Evolutionary conservation across 2,329 filamentous ascomycete genomes (phyloP), one percentile per base, ranked within the genome.

Genomic region (Blastomyces emzantsi): DNA sequence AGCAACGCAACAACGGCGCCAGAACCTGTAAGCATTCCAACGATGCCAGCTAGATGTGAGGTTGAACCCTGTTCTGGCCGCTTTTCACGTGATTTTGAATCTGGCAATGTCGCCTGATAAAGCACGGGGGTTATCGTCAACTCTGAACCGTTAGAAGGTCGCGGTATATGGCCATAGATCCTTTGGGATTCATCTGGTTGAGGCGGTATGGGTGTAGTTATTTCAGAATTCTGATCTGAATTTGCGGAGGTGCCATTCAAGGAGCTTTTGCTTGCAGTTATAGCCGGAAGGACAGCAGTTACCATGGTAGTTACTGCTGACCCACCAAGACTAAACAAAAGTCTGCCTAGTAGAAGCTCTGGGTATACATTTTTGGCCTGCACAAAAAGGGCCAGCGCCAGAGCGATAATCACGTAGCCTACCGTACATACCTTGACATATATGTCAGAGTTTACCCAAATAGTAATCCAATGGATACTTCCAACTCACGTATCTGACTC

Each of bases 251-350:
- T 66, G 52, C 70, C 66, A 61, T 66, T 73, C 45, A 68, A 67
- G 22, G 70, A 33, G 1, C 19, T 22, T 17, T 33, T 47, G 43
- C 28, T 41, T 41, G 13, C 70, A 39, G 84, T 84, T 76, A 89
- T 85, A 36, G 82, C 87, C 1, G 94, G 94, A 30, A 99, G 81
- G 56, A 96, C 91, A 3, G 94, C 94, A 9, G 94, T 97, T 25
- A 99, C 94, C 94, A 99, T 99, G 1, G 94, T 97, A 17, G 92
- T 92, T 82, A 90, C 87, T 28, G 93, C 94, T n/a, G 92, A 92
- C 25, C 90, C 94, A 30, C 94, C 94, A 22, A 97, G 70, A 68
- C 92, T 94, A 76, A 99, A 99, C 63, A 95, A 80, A 60, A 97
- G 80, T 68, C 94, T 84, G 62, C 90, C 92, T 52, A 97, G 79